A percentile compares a stretch with the other conserved stretches of the same genome.
Conservation (phyloP, 2,329 filamentous ascomycete species). For the Laburnicola sp. region DNA sequence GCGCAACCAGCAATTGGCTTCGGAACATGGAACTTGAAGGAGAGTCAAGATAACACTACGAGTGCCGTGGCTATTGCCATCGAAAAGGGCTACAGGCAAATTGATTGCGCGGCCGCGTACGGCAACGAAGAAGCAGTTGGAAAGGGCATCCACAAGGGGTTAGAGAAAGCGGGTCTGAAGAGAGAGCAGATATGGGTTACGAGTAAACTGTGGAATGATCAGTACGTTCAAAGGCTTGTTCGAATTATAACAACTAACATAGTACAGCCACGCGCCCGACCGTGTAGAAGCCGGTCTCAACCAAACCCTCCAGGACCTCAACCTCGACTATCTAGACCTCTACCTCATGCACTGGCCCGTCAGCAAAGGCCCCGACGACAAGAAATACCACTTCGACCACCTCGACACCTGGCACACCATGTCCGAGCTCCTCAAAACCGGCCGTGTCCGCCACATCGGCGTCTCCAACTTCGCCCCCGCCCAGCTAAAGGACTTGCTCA, state of each 20-base stretch:
- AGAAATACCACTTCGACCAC: constrained; percentile 25
- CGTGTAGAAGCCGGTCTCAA: constrained; percentile 65
- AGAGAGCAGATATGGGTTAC: constrained; percentile 50
- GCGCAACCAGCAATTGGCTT: constrained; percentile 20
- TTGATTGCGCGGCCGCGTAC: constrained; percentile 22
- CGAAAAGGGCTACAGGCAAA: constrained; percentile 25
- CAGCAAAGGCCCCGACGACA: constrained; percentile 58
- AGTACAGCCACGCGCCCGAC: constrained; percentile 11
- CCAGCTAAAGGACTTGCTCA: constrained; percentile 56
- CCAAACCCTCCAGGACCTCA: constrained; percentile 73
- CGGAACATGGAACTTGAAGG: constrained; percentile 25
- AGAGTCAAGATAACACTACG: constrained; percentile 18
- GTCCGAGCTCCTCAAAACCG: constrained; percentile 35
- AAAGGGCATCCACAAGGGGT: constrained; percentile 15
- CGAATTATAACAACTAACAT: background rate
- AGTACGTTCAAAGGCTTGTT: constrained; percentile 6
- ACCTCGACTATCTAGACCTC: constrained; percentile 81
- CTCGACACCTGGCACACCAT: constrained; percentile 32
- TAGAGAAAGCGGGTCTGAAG: constrained; percentile 10
- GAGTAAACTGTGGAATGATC: constrained; percentile 65
- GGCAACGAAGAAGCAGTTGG: constrained; percentile 19
- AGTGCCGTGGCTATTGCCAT: constrained; percentile 39
- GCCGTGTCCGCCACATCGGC: constrained; percentile 18
- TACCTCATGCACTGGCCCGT: constrained; percentile 62
- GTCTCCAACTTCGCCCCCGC: constrained; percentile 22